Percentiles rank a stretch among this genome's conserved stretches.
Conservation (phyloP, 2,329 filamentous ascomycete species). For the Dothideomycetidae sp. region DNA sequence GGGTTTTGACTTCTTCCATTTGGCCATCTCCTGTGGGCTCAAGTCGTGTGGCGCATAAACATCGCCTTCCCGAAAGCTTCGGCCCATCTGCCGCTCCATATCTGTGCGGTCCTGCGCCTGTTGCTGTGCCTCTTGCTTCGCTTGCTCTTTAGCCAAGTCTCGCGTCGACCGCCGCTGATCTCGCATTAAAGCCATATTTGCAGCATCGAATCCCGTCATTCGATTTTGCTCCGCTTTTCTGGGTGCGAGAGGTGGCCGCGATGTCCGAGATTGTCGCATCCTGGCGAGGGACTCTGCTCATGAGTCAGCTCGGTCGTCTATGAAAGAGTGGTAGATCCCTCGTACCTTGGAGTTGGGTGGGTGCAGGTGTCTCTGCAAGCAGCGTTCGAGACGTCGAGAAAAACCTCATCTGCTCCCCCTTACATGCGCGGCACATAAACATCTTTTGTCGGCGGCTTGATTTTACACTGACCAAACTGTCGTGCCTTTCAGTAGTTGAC, state of each 20-base stretch:
- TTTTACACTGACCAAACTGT: too few relatives aligned
- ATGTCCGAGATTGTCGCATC: not conserved
- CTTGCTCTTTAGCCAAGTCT: not conserved
- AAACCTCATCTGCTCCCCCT: not conserved
- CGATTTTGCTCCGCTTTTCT: not conserved
- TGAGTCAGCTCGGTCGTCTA: not conserved
- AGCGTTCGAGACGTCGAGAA: conserved; percentile 2
- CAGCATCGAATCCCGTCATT: not conserved
- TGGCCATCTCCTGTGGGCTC: conserved; percentile 59
- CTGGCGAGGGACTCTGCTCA: not conserved
- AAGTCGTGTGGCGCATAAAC: conserved; percentile 86
- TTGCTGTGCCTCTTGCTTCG: not conserved
- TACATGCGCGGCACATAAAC: conserved; percentile 14
- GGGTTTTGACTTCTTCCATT: conserved; percentile 51
- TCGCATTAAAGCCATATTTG: not conserved
- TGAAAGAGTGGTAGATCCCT: not conserved
- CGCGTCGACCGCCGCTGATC: not conserved
- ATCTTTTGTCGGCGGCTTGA: too few relatives aligned
- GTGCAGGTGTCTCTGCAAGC: not conserved
- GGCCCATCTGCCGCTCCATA: conserved; percentile 49
- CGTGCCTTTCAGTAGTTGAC: too few relatives aligned
- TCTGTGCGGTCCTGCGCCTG: conserved; percentile 24
- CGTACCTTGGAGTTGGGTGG: conserved; percentile 1
- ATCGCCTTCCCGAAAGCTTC: conserved; percentile 64
- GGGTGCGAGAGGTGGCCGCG: conserved; percentile 1